Evolutionary conservation across 2,329 filamentous ascomycete genomes (phyloP).

Genomic region (Byssoonygena ceratinophila): DNA sequence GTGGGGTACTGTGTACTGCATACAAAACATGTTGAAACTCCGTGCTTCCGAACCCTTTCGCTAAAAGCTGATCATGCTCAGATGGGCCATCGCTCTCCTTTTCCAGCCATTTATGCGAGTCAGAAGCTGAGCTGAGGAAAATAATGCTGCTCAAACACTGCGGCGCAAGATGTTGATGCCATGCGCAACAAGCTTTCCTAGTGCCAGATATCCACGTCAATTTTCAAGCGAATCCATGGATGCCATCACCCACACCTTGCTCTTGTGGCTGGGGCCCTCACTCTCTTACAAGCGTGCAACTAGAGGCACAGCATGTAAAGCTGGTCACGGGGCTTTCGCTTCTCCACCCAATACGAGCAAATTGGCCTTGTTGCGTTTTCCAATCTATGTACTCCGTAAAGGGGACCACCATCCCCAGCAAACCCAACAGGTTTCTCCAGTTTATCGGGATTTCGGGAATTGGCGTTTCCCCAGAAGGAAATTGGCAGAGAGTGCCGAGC

Average conservation of each 20-base stretch:
- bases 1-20: too few species aligned
- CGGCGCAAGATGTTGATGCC: neutral
- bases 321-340: conserved; percentile 9
- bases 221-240: neutral
- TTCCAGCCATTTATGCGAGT: neutral
- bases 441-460: conserved; percentile 11
- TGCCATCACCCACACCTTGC: neutral
- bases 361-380: neutral
- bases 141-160: neutral
- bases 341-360: conserved; percentile 9
- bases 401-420: neutral
- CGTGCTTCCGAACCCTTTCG: neutral
- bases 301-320: conserved; percentile 4
- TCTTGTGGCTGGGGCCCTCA: neutral
- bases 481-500: neutral
- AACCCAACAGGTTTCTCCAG: conserved; percentile 4
- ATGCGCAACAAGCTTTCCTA: conserved; percentile 10
- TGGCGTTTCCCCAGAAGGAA: conserved; percentile 1
- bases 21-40: too few species aligned
- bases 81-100: neutral
- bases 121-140: neutral
- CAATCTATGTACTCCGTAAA: neutral
- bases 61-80: conserved; percentile 8
- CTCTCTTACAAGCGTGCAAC: neutral
- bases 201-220: conserved; percentile 1